Evolutionary conservation across 305 asterid species (phyloP).

Genomic region (Nicotiana rustica): DNA sequence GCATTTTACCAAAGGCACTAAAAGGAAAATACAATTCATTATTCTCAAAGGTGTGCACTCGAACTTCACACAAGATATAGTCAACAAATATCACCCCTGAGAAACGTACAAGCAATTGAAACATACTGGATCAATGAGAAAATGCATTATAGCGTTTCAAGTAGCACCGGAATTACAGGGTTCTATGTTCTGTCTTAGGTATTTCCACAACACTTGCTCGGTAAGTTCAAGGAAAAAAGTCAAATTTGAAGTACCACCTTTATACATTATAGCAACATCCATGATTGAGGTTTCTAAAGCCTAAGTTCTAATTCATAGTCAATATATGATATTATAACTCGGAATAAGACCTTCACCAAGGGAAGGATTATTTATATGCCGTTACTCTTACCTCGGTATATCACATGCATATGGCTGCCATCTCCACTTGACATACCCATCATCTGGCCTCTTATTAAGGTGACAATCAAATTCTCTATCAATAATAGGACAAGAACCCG

Average conservation of each 20-base stretch:
- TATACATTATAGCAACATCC: neutral
- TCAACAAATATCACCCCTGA: neutral
- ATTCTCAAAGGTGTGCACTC: neutral
- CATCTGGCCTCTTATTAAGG: constrained; percentile 80
- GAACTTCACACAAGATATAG: neutral
- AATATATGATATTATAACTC: neutral
- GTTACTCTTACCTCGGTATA: constrained; percentile 69
- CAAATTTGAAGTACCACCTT: constrained; percentile 7
- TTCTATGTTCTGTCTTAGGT: neutral
- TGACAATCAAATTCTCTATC: constrained; percentile 88
- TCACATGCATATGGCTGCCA: constrained; percentile 91
- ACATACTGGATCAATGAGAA: neutral
- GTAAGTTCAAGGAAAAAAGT: constrained; percentile 20
- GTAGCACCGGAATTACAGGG: neutral
- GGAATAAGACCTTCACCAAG: neutral
- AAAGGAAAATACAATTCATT: neutral
- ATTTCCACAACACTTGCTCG: neutral
- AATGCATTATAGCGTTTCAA: neutral
- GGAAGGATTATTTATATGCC: no score
- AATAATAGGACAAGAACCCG: constrained; percentile 84
- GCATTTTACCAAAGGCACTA: constrained; percentile 1
- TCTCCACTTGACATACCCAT: constrained; percentile 72
- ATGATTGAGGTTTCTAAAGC: neutral
- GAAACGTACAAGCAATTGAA: constrained; percentile 3
- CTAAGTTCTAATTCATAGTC: constrained; percentile 19